Percentiles rank a stretch among this genome's conserved stretches.
phyloP scores from a whole-genome alignment of 192 early-diverging fungal species.

The Coemansia sp. region DNA sequence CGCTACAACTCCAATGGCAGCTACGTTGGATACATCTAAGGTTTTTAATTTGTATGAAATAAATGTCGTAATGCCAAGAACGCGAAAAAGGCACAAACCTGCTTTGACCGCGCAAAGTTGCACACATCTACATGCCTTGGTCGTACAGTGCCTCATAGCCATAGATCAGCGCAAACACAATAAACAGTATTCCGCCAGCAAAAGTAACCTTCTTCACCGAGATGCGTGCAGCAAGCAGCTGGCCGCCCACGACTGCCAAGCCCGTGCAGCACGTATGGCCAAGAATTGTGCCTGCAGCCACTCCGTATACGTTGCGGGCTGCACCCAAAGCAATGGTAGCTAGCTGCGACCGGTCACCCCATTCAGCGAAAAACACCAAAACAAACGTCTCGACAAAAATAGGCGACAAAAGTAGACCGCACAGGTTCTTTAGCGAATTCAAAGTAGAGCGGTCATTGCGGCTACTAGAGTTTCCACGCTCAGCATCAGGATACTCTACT shows the following conservation, averaged over 20 bases:
- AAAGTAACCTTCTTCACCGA: conserved; percentile 86
- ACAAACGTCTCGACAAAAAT: conserved; percentile 95
- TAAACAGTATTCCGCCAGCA: conserved; percentile 81
- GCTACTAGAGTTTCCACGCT: conserved; percentile 15
- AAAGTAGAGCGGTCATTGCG: conserved; percentile 30
- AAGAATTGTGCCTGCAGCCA: conserved; percentile 80
- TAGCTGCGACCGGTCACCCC: conserved; percentile 96
- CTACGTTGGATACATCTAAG: conserved; percentile 6
- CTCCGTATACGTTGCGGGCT: conserved; percentile 88
- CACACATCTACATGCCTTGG: not conserved
- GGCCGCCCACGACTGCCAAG: conserved; percentile 91
- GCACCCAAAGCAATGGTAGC: conserved; percentile 95
- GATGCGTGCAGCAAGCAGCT: conserved; percentile 79
- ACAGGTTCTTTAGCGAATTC: conserved; percentile 65
- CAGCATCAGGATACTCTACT: not conserved
- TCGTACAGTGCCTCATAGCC: conserved; percentile 55
- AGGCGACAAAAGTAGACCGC: conserved; percentile 80
- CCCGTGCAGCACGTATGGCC: conserved; percentile 93
- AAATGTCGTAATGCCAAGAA: too few species aligned
- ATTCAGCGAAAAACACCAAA: conserved; percentile 96
- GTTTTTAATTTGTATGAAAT: not conserved
- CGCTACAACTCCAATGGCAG: conserved; percentile 7
- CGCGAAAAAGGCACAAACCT: too few species aligned
- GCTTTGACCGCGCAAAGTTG: not conserved
- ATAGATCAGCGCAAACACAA: conserved; percentile 78